A percentile compares a stretch with the other conserved stretches of the same genome.
Evolutionary conservation across 768 basidiomycete species (phyloP).

Genomic region (Trametes sanguinea): DNA sequence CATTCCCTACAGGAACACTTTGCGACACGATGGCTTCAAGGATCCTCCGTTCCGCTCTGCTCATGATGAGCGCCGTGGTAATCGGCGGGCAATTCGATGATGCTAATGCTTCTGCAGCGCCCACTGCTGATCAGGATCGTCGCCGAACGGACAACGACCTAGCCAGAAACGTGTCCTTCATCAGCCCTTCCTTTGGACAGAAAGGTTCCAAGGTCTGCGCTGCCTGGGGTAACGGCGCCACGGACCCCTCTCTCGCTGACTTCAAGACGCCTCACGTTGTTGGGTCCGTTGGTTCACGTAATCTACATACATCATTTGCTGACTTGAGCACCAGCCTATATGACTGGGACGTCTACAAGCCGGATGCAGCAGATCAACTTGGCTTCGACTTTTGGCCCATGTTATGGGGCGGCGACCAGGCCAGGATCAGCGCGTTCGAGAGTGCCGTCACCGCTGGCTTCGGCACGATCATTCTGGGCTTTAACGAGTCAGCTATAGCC

Average conservation of each 20-base stretch:
- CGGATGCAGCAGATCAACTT: conserved; percentile 40
- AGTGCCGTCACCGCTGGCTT: conserved; percentile 51
- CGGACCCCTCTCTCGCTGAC: conserved; percentile 48
- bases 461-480: conserved; percentile 51
- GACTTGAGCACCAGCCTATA: conserved; percentile 46
- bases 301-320: neutral
- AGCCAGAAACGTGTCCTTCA: conserved; percentile 19
- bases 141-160: no score
- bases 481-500: conserved; percentile 66
- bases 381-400: conserved; percentile 63
- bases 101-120: neutral
- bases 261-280: conserved; percentile 49
- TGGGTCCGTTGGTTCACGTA: conserved; percentile 37
- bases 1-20: no score
- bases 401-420: conserved; percentile 67
- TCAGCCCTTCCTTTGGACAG: conserved; percentile 2
- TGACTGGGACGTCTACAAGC: conserved; percentile 62
- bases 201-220: conserved; percentile 54
- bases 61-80: no score
- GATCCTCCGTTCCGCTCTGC: no score
- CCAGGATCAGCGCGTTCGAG: conserved; percentile 43
- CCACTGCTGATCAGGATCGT: no score
- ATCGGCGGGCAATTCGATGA: neutral
- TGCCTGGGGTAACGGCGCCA: conserved; percentile 63
- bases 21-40: no score